Evolutionary conservation across 2,329 filamentous ascomycete genomes (phyloP).

Genomic region (Calonectria crousiana): DNA sequence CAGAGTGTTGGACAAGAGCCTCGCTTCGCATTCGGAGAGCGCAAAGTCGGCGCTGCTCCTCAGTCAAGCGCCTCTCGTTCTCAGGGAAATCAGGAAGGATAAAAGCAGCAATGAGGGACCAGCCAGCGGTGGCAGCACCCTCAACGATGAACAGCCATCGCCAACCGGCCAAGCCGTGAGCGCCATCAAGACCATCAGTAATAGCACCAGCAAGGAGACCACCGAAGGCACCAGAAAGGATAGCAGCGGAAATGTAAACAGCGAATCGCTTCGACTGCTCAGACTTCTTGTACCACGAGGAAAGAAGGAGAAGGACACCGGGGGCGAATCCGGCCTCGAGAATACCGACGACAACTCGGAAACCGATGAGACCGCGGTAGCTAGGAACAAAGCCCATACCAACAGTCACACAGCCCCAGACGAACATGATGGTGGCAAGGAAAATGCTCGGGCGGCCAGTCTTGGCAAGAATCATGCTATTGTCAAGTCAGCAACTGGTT

Average conservation of each 20-base stretch:
- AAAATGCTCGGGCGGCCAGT: constrained; percentile 71
- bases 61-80: constrained; percentile 64
- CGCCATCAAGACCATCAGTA: constrained; percentile 64
- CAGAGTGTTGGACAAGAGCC: constrained; percentile 70
- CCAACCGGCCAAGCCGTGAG: constrained; percentile 62
- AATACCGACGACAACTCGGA: constrained; percentile 64
- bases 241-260: constrained; percentile 79
- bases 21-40: constrained; percentile 71
- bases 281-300: constrained; percentile 71
- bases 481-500: not conserved
- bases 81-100: constrained; percentile 78
- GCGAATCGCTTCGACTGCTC: constrained; percentile 57
- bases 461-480: constrained; percentile 68
- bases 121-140: constrained; percentile 72
- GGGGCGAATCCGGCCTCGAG: constrained; percentile 72
- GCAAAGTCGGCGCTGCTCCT: constrained; percentile 72
- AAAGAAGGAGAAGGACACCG: constrained; percentile 71
- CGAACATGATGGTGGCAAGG: constrained; percentile 74
- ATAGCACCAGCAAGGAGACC: constrained; percentile 73
- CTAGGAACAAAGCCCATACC: constrained; percentile 46
- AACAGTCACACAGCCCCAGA: constrained; percentile 50
- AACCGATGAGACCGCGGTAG: constrained; percentile 43
- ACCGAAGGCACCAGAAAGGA: constrained; percentile 75
- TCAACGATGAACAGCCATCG: constrained; percentile 67
- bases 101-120: constrained; percentile 71